A percentile compares a stretch with the other conserved stretches of the same genome.
phyloP scores from a whole-genome alignment of 2,329 filamentous ascomycete genomes.

The Beauveria scarabaeidicola region DNA sequence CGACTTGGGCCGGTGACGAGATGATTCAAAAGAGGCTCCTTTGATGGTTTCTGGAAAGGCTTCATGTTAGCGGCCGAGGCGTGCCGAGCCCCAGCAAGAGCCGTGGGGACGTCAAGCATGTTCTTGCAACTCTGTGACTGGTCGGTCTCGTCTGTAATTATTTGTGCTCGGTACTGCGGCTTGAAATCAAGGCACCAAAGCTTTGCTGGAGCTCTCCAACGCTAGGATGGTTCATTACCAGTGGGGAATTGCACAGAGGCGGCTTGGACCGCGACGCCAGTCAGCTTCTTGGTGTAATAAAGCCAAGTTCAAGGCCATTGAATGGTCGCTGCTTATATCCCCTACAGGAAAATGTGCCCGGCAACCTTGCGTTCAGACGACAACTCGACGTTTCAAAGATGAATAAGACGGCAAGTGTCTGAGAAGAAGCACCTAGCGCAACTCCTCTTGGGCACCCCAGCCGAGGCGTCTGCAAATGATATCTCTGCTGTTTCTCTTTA shows the following conservation, averaged over 20 bases:
- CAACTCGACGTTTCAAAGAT: not conserved
- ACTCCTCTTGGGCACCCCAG: not conserved
- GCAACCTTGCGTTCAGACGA: not conserved
- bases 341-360: not conserved
- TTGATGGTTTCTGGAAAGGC: not conserved
- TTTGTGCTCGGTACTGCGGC: not conserved
- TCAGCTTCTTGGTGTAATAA: conserved; percentile 1
- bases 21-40: not conserved
- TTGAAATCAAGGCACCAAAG: not conserved
- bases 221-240: not conserved
- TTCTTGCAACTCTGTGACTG: not conserved
- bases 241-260: not conserved
- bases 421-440: not conserved
- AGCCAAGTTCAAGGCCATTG: not conserved
- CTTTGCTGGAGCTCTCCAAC: not conserved
- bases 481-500: not conserved
- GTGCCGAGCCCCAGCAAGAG: not conserved
- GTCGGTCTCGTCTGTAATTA: not conserved
- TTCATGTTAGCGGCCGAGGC: not conserved
- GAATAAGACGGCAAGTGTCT: not conserved
- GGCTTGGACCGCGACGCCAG: not conserved
- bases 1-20: conserved; percentile 7
- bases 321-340: not conserved
- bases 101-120: not conserved
- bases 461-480: not conserved